Evolutionary conservation across 768 basidiomycete genomes (phyloP).

Genomic region (Boletus subcaerulescens): DNA sequence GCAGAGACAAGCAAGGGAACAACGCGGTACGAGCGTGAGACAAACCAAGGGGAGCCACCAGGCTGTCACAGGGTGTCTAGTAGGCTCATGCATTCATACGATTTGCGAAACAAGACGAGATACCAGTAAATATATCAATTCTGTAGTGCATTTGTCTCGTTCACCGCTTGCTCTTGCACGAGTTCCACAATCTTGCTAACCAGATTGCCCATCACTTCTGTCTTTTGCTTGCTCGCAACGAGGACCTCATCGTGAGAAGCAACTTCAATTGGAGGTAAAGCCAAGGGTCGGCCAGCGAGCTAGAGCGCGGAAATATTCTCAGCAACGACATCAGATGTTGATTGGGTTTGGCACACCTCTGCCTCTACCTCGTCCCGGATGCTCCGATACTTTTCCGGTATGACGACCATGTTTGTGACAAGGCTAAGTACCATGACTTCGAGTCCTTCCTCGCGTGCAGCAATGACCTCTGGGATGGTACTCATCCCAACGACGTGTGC

Average conservation of each 20-base stretch:
- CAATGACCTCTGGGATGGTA: slow-evolving; percentile 86
- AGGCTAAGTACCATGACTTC: slow-evolving; percentile 78
- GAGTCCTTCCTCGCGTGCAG: slow-evolving; percentile 71
- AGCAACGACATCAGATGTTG: neutral
- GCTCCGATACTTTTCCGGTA: slow-evolving; percentile 61
- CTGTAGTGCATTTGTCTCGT: slow-evolving; percentile 1
- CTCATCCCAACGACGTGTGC: slow-evolving; percentile 96
- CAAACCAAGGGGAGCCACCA: too few relatives aligned
- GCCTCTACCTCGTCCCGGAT: slow-evolving; percentile 74
- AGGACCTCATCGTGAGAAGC: slow-evolving; percentile 85
- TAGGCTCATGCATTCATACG: too few relatives aligned
- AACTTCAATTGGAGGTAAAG: slow-evolving; percentile 38
- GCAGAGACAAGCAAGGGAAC: slow-evolving; percentile 10
- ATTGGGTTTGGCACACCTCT: slow-evolving; percentile 48
- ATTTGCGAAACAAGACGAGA: too few relatives aligned
- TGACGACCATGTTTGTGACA: slow-evolving; percentile 83
- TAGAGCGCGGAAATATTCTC: slow-evolving; percentile 25
- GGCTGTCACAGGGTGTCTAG: too few relatives aligned
- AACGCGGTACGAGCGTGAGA: slow-evolving; percentile 27
- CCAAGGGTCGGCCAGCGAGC: slow-evolving; percentile 58
- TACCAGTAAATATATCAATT: neutral
- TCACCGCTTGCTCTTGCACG: slow-evolving; percentile 19
- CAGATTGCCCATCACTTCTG: slow-evolving; percentile 65
- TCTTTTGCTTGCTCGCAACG: slow-evolving; percentile 59
- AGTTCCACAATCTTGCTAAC: slow-evolving; percentile 63